Percentiles rank a stretch among this genome's conserved stretches.
Conservation (phyloP, 768 basidiomycete genomes). For the Suillus sp. region DNA sequence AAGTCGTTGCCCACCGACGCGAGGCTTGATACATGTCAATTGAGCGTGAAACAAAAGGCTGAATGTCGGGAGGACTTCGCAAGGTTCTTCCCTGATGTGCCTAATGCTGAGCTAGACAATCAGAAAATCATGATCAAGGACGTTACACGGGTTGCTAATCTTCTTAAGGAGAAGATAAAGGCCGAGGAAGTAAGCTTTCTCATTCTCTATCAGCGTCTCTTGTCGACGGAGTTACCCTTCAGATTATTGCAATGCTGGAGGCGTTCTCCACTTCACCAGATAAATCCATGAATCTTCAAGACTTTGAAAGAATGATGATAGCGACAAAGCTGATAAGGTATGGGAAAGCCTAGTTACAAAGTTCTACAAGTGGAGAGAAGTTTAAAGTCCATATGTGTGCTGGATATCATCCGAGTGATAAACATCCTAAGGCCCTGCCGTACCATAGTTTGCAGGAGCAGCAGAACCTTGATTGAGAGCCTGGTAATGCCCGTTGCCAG, state of each 20-base stretch:
- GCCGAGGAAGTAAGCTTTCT: conserved; percentile 62
- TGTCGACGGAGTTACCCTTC: conserved; percentile 11
- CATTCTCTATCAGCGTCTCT: background rate
- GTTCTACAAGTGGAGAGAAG: background rate
- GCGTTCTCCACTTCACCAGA: conserved; percentile 71
- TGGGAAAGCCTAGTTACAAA: conserved; percentile 9
- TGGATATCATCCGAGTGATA: conserved; percentile 2
- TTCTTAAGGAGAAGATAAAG: conserved; percentile 72
- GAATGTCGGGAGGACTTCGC: conserved; percentile 62
- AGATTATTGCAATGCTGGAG: conserved; percentile 84
- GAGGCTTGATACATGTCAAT: conserved; percentile 17
- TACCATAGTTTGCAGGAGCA: conserved; percentile 38
- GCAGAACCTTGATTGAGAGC: conserved; percentile 27
- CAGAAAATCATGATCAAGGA: conserved; percentile 70
- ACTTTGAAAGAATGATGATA: conserved; percentile 80
- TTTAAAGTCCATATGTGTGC: background rate
- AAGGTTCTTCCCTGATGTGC: conserved; percentile 69
- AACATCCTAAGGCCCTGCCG: conserved; percentile 21
- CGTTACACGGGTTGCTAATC: conserved; percentile 56
- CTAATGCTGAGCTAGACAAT: conserved; percentile 45
- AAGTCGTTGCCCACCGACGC: background rate
- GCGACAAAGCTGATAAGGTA: conserved; percentile 47
- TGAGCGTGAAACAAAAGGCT: conserved; percentile 55
- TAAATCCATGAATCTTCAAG: conserved; percentile 63
- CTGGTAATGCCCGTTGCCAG: conserved; percentile 41